Base-by-base conservation (phyloP, 1,284 basidiomycete species). In the Cutaneotrichosporon cavernicola region DNA sequence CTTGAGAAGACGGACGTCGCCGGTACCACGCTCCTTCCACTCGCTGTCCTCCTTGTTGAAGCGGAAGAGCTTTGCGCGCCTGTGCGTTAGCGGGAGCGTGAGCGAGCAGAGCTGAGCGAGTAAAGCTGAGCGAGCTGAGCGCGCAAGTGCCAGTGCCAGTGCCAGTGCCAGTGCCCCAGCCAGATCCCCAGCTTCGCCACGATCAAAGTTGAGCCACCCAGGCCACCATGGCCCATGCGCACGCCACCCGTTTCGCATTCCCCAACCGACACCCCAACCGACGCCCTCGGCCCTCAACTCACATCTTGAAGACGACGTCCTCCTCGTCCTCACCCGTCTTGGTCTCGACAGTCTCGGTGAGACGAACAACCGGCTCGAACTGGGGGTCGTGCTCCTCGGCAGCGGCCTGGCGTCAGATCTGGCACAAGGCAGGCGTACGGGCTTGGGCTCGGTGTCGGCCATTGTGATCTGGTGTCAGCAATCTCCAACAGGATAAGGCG, bases 51-150 rank as follows among this genome's bases (percentile, higher is more conserved):
- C 83, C 73, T 87, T 83, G 73, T 91, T 89, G 83, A 99, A 99
- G 77, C 97, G 88, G 87, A 99, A 99, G 69, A 99, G 88, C 85
- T 99, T 99, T 74, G 97, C 92, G 74, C 97, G 92, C 89, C 95
- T 98, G 73, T 21, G 11, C 2, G 43, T 65, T 51, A 65, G 63
- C 32, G 11, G 18, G 9, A 14, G 7, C 14, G 34, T 51, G 31
- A 43, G 31, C 8, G 26, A 10, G 4, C 16, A 2, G 47, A 10
- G 22, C 9, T 21, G 22, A 16, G 7, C 49, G 49, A 13, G 49
- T n/a, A n/a, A n/a, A 10, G 22, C 9, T 21, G 22, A 16, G 7
- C 49, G 49, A 13, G 49, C 49, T 50, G 22, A 10, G 49, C 40
- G 14, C 18, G 30, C 51, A 53, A 32, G 13, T 5, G 38, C 11